These are phyloP conservation scores for Apiotrichum montevideense DNA, from an alignment of 1,284 basidiomycete genomes.

Conservation along the genomic window DNA sequence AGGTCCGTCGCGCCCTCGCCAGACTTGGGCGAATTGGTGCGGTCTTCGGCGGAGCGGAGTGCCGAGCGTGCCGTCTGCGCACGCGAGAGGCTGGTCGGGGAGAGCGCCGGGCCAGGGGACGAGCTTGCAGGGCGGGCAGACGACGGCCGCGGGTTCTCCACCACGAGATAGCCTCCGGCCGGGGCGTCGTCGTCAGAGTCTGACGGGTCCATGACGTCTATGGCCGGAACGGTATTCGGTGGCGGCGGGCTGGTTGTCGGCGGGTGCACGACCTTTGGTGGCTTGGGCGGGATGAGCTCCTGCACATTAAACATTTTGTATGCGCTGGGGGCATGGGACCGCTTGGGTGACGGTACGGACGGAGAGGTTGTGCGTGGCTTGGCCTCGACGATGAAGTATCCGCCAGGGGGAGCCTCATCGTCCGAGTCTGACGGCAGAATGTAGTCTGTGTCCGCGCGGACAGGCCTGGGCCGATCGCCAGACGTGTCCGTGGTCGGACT, in stretches of 20 bases:
- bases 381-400: slow-evolving; percentile 41
- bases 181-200: slow-evolving; percentile 48
- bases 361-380: slow-evolving; percentile 1
- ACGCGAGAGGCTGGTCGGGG: background rate
- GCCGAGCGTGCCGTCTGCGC: slow-evolving; percentile 2
- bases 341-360: background rate
- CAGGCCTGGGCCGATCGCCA: slow-evolving; percentile 14
- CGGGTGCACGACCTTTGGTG: slow-evolving; percentile 2
- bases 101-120: background rate
- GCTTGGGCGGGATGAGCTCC: slow-evolving; percentile 2
- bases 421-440: slow-evolving; percentile 48
- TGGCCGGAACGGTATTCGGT: slow-evolving; percentile 3
- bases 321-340: background rate
- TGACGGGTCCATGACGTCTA: slow-evolving; percentile 36
- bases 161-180: slow-evolving; percentile 32
- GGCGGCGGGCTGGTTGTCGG: slow-evolving; percentile 2
- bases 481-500: slow-evolving; percentile 2
- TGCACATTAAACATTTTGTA: slow-evolving; percentile 4
- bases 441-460: slow-evolving; percentile 39
- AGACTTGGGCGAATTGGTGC: slow-evolving; percentile 10
- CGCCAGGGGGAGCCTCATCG: slow-evolving; percentile 41
- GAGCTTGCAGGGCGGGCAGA: background rate
- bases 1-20: slow-evolving; percentile 6
- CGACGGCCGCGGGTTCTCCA: slow-evolving; percentile 10
- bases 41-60: slow-evolving; percentile 6